phyloP scores from a whole-genome alignment of 768 basidiomycete species.

The Lactarius tabidus region DNA sequence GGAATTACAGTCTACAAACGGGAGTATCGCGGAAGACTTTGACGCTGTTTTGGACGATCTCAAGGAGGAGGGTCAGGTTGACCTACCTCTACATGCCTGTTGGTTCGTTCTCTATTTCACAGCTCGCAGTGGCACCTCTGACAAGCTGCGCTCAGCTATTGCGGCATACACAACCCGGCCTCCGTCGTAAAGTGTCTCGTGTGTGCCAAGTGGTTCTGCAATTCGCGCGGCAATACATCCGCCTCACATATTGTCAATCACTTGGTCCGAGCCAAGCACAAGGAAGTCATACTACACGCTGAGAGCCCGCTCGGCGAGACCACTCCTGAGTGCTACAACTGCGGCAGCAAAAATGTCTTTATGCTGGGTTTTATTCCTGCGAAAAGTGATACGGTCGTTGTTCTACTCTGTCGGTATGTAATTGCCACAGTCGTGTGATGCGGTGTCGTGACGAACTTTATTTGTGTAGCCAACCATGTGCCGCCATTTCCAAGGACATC shows the following conservation, averaged over 20 bases:
- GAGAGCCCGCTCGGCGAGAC: slow-evolving; percentile 97
- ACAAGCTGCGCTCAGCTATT: slow-evolving; percentile 59
- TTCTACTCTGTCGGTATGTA: slow-evolving; percentile 88
- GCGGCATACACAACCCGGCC: slow-evolving; percentile 95
- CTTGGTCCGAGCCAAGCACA: slow-evolving; percentile 97
- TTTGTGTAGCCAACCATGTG: slow-evolving; percentile 83
- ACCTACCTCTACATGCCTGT: slow-evolving; percentile 92
- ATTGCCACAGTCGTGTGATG: not conserved
- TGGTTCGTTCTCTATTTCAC: slow-evolving; percentile 47
- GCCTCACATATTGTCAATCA: slow-evolving; percentile 99
- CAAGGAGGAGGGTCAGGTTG: slow-evolving; percentile 73
- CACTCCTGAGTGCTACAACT: slow-evolving; percentile 98
- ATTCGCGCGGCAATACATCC: slow-evolving; percentile 95
- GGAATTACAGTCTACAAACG: slow-evolving; percentile 34
- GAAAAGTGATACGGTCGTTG: slow-evolving; percentile 98
- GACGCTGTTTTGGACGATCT: slow-evolving; percentile 86
- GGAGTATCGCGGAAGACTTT: slow-evolving; percentile 76
- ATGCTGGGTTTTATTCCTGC: slow-evolving; percentile 99
- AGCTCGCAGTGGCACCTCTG: slow-evolving; percentile 13
- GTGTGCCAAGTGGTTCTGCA: slow-evolving; percentile 97
- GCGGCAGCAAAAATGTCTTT: slow-evolving; percentile 98
- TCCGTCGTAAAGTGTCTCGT: slow-evolving; percentile 94
- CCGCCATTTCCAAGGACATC: slow-evolving; percentile 94
- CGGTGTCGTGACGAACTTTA: slow-evolving; percentile 10
- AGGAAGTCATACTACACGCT: slow-evolving; percentile 94